These are phyloP conservation scores for Chalciporus sphaerocephalus DNA, from an alignment of 768 basidiomycete species.

Conservation along the genomic window DNA sequence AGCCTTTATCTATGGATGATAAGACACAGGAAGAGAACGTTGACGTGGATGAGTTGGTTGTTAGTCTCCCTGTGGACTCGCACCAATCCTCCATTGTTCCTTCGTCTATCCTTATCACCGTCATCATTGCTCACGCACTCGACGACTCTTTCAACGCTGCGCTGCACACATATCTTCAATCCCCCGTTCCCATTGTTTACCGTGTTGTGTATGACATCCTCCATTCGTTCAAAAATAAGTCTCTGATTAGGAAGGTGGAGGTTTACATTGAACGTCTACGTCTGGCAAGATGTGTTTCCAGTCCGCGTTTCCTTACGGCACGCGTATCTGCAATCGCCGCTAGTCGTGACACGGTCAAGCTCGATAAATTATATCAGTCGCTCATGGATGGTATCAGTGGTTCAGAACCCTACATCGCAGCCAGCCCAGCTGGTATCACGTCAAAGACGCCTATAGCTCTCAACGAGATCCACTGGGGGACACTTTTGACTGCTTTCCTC, in stretches of 20 bases:
- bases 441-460: slow-evolving; percentile 44
- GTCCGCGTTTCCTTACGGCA: slow-evolving; percentile 45
- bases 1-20: slow-evolving; percentile 15
- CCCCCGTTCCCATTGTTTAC: slow-evolving; percentile 34
- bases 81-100: slow-evolving; percentile 12
- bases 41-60: slow-evolving; percentile 25
- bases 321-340: slow-evolving; percentile 47
- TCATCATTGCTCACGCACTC: slow-evolving; percentile 59
- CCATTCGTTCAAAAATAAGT: slow-evolving; percentile 32
- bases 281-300: slow-evolving; percentile 48
- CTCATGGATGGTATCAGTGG: slow-evolving; percentile 50
- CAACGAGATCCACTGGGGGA: slow-evolving; percentile 56
- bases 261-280: slow-evolving; percentile 47
- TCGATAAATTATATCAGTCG: slow-evolving; percentile 48
- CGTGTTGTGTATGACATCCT: slow-evolving; percentile 39
- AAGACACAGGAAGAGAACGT: slow-evolving; percentile 11
- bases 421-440: slow-evolving; percentile 36
- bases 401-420: slow-evolving; percentile 51
- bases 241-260: slow-evolving; percentile 39
- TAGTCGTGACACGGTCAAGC: slow-evolving; percentile 24
- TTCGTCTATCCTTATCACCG: slow-evolving; percentile 46
- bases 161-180: slow-evolving; percentile 40
- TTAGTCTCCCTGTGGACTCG: slow-evolving; percentile 18
- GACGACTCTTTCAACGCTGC: slow-evolving; percentile 55
- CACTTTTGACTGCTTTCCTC: slow-evolving; percentile 64